Evolutionary conservation across 768 basidiomycete genomes (phyloP).

Genomic region (Xerocomus brunneocitrinus): DNA sequence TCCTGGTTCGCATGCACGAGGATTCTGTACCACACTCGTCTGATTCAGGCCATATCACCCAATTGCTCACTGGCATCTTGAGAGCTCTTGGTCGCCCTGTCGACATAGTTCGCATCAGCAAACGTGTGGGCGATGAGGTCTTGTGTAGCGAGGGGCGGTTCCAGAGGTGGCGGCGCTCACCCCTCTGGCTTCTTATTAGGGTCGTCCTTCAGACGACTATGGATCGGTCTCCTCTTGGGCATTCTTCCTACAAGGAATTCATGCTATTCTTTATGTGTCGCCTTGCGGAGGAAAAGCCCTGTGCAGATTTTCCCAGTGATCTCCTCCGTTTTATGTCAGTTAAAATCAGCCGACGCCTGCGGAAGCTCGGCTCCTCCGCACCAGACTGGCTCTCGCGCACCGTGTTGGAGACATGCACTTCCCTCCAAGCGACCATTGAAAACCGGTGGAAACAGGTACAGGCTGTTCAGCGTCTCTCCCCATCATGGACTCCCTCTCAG

Average conservation of each 20-base stretch:
- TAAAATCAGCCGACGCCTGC: background rate
- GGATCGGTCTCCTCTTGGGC: slow-evolving; percentile 1
- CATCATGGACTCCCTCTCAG: slow-evolving; percentile 26
- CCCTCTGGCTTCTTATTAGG: slow-evolving; percentile 31
- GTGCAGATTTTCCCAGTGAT: slow-evolving; percentile 18
- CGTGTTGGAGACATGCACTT: slow-evolving; percentile 22
- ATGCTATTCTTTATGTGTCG: slow-evolving; percentile 37
- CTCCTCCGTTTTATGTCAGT: slow-evolving; percentile 17
- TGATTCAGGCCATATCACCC: slow-evolving; percentile 40
- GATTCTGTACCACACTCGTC: slow-evolving; percentile 29
- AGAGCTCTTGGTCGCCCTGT: slow-evolving; percentile 26
- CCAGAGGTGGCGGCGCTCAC: slow-evolving; percentile 33
- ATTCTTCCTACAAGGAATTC: slow-evolving; percentile 44
- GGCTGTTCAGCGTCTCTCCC: slow-evolving; percentile 17
- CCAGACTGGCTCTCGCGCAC: background rate
- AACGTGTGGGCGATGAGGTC: background rate
- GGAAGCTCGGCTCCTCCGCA: background rate
- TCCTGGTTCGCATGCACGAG: slow-evolving; percentile 33
- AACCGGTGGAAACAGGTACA: slow-evolving; percentile 33
- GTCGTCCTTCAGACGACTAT: slow-evolving; percentile 29
- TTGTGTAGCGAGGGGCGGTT: slow-evolving; percentile 2
- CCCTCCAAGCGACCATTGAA: slow-evolving; percentile 21
- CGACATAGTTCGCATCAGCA: background rate
- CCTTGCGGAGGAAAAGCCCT: slow-evolving; percentile 19
- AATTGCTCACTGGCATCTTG: slow-evolving; percentile 44